Conservation (phyloP, 2,329 filamentous ascomycete genomes). For the Aureobasidium sp. region DNA sequence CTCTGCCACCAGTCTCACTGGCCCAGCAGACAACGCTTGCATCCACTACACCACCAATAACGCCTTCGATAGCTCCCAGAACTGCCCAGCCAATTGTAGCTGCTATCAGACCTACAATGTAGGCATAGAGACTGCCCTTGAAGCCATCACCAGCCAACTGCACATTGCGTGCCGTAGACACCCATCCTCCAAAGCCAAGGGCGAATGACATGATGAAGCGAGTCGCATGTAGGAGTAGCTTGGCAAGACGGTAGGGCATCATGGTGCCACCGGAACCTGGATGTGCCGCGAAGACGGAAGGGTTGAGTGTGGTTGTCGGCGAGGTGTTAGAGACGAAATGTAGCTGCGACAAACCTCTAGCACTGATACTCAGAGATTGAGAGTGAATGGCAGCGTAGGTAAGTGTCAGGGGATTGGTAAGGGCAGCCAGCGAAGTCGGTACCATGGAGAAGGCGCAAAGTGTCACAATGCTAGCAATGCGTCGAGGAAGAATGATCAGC, state of each 20-base stretch:
- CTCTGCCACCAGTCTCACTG: constrained; percentile 66
- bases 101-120: constrained; percentile 84
- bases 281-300: constrained; percentile 29
- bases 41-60: constrained; percentile 29
- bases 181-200: constrained; percentile 93
- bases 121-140: constrained; percentile 83
- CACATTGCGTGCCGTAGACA: constrained; percentile 77
- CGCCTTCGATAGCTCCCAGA: constrained; percentile 42
- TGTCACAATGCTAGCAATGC: constrained; percentile 59
- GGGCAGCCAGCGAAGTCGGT: constrained; percentile 71
- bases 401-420: constrained; percentile 85
- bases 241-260: constrained; percentile 83
- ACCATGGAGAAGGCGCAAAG: constrained; percentile 71
- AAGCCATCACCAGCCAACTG: constrained; percentile 44
- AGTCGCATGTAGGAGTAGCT: constrained; percentile 82
- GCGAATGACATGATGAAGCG: constrained; percentile 84
- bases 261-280: constrained; percentile 43
- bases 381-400: constrained; percentile 94
- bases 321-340: constrained; percentile 65
- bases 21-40: constrained; percentile 84
- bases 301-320: constrained; percentile 58
- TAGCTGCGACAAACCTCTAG: constrained; percentile 72
- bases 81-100: constrained; percentile 94
- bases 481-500: constrained; percentile 70
- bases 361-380: constrained; percentile 67